phyloP scores from a whole-genome alignment of 179 eudicot genomes.

The Gypsophila paniculata region DNA sequence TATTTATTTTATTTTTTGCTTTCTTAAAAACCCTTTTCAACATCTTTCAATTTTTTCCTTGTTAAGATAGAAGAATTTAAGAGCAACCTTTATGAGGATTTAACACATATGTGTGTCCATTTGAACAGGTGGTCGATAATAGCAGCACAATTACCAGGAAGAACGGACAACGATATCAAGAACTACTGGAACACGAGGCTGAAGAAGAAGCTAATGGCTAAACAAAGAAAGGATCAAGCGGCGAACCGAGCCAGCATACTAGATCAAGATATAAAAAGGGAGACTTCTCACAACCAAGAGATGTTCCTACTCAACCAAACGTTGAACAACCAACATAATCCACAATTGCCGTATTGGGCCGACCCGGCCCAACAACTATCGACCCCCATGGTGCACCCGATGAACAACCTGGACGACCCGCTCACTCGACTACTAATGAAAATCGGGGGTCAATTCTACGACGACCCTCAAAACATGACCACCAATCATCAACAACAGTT shows the following conservation, averaged over 20 bases:
- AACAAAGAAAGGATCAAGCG: conserved; percentile 46
- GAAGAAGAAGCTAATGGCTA: conserved; percentile 61
- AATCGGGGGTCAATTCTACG: conserved; percentile 29
- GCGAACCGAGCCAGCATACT: conserved; percentile 23
- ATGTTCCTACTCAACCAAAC: conserved; percentile 29
- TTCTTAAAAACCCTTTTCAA: too few relatives aligned
- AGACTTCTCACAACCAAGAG: conserved; percentile 10
- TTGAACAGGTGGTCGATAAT: conserved; percentile 63
- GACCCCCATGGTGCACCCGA: conserved; percentile 14
- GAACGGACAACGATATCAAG: conserved; percentile 76
- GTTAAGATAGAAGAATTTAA: too few relatives aligned
- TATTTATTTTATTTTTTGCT: conserved; percentile 1
- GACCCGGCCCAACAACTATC: conserved; percentile 27
- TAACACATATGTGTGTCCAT: too few relatives aligned
- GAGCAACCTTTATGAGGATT: too few relatives aligned
- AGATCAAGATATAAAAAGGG: conserved; percentile 39
- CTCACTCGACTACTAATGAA: conserved; percentile 23
- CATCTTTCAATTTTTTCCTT: too few relatives aligned
- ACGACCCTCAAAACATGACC: conserved; percentile 22
- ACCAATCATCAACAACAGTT: conserved; percentile 12
- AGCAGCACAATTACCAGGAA: conserved; percentile 70
- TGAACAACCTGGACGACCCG: conserved; percentile 22
- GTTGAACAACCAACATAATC: conserved; percentile 20
- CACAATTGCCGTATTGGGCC: conserved; percentile 30
- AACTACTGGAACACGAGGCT: conserved; percentile 78